Conservation (phyloP, 306 rosid genomes). For the Phaseolus lunatus region DNA sequence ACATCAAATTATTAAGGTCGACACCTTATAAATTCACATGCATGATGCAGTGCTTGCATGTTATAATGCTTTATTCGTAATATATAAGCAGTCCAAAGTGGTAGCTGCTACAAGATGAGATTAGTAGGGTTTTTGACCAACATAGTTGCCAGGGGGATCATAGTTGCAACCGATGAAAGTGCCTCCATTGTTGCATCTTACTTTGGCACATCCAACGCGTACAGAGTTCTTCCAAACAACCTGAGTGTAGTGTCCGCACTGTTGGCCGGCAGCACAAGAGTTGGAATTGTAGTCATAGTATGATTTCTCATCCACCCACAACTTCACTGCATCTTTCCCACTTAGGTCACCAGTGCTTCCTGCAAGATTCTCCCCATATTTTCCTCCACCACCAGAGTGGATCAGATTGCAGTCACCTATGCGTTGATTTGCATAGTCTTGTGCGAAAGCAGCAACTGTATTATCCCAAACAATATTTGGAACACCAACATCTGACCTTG, state of each 20-base stretch:
- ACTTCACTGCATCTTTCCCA: slow-evolving; percentile 36
- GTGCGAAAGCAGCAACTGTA: slow-evolving; percentile 43
- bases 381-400: slow-evolving; percentile 42
- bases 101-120: not conserved
- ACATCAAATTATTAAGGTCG: not conserved
- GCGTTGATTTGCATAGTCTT: slow-evolving; percentile 38
- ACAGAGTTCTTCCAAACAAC: slow-evolving; percentile 54
- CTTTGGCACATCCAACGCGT: slow-evolving; percentile 63
- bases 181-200: slow-evolving; percentile 53
- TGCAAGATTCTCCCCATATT: slow-evolving; percentile 43
- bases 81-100: not conserved
- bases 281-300: slow-evolving; percentile 49
- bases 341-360: not conserved
- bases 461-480: slow-evolving; percentile 45
- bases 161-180: slow-evolving; percentile 54
- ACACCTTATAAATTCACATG: slow-evolving; percentile 15
- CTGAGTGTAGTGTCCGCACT: slow-evolving; percentile 61
- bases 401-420: slow-evolving; percentile 33
- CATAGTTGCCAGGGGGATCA: slow-evolving; percentile 53
- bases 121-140: slow-evolving; percentile 50
- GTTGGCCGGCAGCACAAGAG: slow-evolving; percentile 43
- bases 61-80: not conserved
- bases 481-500: slow-evolving; percentile 47
- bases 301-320: slow-evolving; percentile 56
- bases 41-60: not conserved